A percentile compares a stretch with the other conserved stretches of the same genome.
Evolutionary conservation across 129 eudicot genomes (phyloP).

Genomic region (Lactuca sativa): DNA sequence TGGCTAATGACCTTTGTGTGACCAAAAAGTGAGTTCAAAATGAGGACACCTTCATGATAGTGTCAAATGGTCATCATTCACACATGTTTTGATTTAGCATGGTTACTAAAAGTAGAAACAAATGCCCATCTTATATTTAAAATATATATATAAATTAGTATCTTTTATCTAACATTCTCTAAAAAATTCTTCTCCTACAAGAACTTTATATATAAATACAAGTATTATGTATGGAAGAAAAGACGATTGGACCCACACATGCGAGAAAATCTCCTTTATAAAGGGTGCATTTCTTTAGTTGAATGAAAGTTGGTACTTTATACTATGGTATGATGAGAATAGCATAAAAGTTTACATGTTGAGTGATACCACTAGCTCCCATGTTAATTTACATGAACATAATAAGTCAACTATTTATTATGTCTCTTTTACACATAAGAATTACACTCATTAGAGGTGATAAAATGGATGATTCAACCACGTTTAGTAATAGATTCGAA

Average conservation of each 20-base stretch:
- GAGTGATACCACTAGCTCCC: too few species aligned
- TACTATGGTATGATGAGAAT: not conserved
- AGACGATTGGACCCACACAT: not conserved
- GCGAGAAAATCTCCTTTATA: not conserved
- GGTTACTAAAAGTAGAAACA: slow-evolving; percentile 22
- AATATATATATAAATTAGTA: not conserved
- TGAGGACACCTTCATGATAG: slow-evolving; percentile 34
- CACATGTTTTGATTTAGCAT: slow-evolving; percentile 26
- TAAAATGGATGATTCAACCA: too few species aligned
- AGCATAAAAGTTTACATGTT: not conserved
- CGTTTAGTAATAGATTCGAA: too few species aligned
- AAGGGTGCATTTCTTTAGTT: not conserved
- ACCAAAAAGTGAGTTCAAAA: slow-evolving; percentile 26
- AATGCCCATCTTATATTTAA: not conserved
- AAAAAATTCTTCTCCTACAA: not conserved
- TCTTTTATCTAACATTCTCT: not conserved
- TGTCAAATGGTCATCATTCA: slow-evolving; percentile 36
- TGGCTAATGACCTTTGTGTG: slow-evolving; percentile 29
- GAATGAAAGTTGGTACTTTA: not conserved
- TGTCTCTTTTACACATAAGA: too few species aligned
- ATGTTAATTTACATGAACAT: too few species aligned
- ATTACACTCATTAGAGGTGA: too few species aligned
- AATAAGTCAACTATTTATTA: too few species aligned
- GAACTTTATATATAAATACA: not conserved
- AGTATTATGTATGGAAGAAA: not conserved